A percentile compares a stretch with the other conserved stretches of the same genome.
Evolutionary conservation across 805 yeast species (phyloP).

Genomic region (Wickerhamiella azyma): DNA sequence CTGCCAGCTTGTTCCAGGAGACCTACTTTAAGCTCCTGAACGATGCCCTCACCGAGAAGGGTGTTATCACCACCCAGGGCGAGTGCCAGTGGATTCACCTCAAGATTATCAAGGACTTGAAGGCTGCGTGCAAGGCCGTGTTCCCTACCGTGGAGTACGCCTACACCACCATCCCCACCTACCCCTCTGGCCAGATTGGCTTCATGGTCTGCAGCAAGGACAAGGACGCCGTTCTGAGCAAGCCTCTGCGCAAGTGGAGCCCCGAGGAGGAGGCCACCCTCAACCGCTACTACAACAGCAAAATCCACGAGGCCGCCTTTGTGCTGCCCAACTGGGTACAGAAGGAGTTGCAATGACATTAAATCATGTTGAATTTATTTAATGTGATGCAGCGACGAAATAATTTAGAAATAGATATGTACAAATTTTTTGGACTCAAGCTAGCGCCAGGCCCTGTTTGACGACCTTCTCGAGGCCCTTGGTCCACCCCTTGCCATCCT

Average conservation of each 20-base stretch:
- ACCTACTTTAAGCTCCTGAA: constrained; percentile 74
- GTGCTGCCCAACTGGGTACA: constrained; percentile 70
- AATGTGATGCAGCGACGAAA: background rate
- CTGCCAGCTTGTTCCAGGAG: constrained; percentile 83
- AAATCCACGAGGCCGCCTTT: constrained; percentile 59
- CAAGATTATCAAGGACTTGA: constrained; percentile 61
- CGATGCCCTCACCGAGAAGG: constrained; percentile 84
- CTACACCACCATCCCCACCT: constrained; percentile 75
- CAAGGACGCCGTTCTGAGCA: constrained; percentile 30
- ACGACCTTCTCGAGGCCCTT: constrained; percentile 64
- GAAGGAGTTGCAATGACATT: constrained; percentile 11
- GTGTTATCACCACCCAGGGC: constrained; percentile 81
- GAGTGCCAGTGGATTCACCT: constrained; percentile 81
- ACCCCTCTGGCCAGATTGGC: constrained; percentile 81
- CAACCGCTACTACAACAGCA: constrained; percentile 51
- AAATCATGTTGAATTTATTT: background rate
- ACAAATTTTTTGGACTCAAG: constrained; percentile 6
- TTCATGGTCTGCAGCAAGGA: constrained; percentile 58
- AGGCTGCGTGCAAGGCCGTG: constrained; percentile 57
- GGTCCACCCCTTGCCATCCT: constrained; percentile 62
- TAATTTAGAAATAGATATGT: background rate
- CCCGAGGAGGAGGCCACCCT: constrained; percentile 34
- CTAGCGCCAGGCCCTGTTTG: constrained; percentile 28
- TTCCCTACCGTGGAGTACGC: constrained; percentile 74
- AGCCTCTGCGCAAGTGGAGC: constrained; percentile 38